Evolutionary conservation across 805 yeast species (phyloP).

Genomic region (Cyberlindnera xishuangbannaensis): DNA sequence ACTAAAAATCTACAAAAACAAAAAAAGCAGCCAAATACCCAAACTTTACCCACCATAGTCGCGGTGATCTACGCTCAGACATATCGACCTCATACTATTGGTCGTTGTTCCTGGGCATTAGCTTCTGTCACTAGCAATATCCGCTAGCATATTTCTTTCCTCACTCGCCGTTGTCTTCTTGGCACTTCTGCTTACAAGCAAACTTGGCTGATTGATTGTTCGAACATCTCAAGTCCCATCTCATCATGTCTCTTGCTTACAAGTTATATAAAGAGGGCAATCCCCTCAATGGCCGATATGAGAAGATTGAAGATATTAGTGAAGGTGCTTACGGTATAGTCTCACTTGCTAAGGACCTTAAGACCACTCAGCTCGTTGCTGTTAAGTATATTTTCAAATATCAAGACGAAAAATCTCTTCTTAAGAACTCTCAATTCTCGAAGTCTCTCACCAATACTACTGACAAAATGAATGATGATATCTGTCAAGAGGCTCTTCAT

Average conservation of each 20-base stretch:
- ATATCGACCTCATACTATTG: no score
- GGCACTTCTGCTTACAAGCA: not conserved
- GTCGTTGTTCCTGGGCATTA: no score
- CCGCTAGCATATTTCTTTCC: no score
- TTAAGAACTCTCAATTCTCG: conserved; percentile 25
- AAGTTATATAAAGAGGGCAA: conserved; percentile 39
- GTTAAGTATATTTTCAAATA: conserved; percentile 74
- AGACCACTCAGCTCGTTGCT: conserved; percentile 58
- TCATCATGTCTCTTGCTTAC: conserved; percentile 21
- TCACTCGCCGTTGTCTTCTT: not conserved
- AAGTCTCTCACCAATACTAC: conserved; percentile 25
- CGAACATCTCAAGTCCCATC: no score
- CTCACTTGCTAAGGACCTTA: conserved; percentile 70
- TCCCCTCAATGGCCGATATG: conserved; percentile 57
- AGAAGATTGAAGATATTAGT: conserved; percentile 67
- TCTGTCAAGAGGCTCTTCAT: conserved; percentile 54
- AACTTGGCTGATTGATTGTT: not conserved
- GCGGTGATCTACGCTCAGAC: no score
- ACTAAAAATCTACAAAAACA: no score
- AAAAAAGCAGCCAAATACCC: no score
- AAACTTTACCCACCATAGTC: no score
- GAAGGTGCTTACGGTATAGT: conserved; percentile 95
- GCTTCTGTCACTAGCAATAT: no score
- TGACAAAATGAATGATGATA: conserved; percentile 32
- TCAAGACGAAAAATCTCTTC: conserved; percentile 32